A percentile compares a stretch with the other conserved stretches of the same genome.
These are phyloP conservation scores for Lactifluus subvellereus DNA, from an alignment of 768 basidiomycete species.

Conservation along the genomic window DNA sequence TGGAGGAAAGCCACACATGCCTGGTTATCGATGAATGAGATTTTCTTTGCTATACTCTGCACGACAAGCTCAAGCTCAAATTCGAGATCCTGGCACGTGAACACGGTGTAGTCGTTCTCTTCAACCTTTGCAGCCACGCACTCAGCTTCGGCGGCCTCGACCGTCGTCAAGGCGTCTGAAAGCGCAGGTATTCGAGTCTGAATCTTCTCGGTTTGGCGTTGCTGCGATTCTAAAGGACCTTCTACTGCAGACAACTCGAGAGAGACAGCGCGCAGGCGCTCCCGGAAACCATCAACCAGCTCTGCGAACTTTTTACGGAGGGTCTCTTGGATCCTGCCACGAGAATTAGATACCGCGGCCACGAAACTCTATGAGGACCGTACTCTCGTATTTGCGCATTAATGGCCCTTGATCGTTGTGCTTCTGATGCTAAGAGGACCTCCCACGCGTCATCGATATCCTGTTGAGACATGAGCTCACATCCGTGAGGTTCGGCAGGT, in stretches of 20 bases:
- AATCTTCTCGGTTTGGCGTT: constrained; percentile 57
- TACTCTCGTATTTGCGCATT: constrained; percentile 88
- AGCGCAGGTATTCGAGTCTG: constrained; percentile 64
- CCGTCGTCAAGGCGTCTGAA: constrained; percentile 45
- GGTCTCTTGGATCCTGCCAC: constrained; percentile 68
- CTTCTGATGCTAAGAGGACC: constrained; percentile 65
- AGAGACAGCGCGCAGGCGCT: constrained; percentile 57
- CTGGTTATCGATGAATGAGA: constrained; percentile 97
- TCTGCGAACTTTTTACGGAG: constrained; percentile 73
- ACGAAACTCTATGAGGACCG: constrained; percentile 29
- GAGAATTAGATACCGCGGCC: neutral
- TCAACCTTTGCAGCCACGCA: constrained; percentile 88
- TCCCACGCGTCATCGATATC: constrained; percentile 82
- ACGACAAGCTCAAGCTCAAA: constrained; percentile 84
- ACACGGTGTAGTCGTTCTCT: constrained; percentile 93
- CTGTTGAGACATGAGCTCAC: constrained; percentile 26
- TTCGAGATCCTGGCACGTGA: constrained; percentile 81
- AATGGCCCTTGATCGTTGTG: constrained; percentile 68
- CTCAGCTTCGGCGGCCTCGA: constrained; percentile 62
- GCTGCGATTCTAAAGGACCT: constrained; percentile 80
- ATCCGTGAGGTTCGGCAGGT: neutral
- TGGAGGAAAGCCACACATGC: constrained; percentile 35
- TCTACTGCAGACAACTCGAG: constrained; percentile 67
- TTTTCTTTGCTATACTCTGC: constrained; percentile 79
- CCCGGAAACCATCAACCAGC: constrained; percentile 71